phyloP scores from a whole-genome alignment of 768 basidiomycete species.

The Tulasnella calospora region DNA sequence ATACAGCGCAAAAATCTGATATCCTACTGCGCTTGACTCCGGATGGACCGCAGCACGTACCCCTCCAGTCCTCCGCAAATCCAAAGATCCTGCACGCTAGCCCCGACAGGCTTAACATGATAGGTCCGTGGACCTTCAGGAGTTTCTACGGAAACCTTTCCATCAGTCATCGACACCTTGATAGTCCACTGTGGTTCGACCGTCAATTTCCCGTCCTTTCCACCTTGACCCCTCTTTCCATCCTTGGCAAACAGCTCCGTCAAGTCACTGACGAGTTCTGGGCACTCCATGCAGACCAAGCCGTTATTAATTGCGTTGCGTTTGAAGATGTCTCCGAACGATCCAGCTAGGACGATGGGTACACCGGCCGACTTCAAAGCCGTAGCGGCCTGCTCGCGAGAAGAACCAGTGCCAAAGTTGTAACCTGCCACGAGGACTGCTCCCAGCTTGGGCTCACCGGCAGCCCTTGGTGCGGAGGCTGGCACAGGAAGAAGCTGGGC shows the following conservation, averaged over 20 bases:
- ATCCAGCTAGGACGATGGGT: slow-evolving; percentile 91
- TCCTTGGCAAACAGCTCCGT: slow-evolving; percentile 69
- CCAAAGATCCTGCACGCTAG: slow-evolving; percentile 97
- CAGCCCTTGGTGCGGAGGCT: slow-evolving; percentile 27
- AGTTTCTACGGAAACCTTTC: slow-evolving; percentile 55
- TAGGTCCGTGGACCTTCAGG: slow-evolving; percentile 51
- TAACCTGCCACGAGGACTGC: slow-evolving; percentile 86
- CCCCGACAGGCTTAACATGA: slow-evolving; percentile 69
- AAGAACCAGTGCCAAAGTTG: slow-evolving; percentile 98
- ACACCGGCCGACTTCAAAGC: slow-evolving; percentile 92
- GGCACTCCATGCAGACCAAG: slow-evolving; percentile 88
- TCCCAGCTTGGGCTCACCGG: slow-evolving; percentile 47
- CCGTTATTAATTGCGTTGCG: slow-evolving; percentile 99
- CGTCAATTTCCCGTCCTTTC: slow-evolving; percentile 71
- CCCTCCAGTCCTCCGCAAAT: slow-evolving; percentile 91
- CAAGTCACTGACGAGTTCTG: slow-evolving; percentile 80
- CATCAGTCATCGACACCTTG: slow-evolving; percentile 63
- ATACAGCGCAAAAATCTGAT: not conserved
- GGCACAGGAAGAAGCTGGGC: slow-evolving; percentile 42
- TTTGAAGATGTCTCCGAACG: slow-evolving; percentile 99
- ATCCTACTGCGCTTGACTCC: slow-evolving; percentile 12
- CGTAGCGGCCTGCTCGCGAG: slow-evolving; percentile 96
- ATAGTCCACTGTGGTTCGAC: slow-evolving; percentile 66
- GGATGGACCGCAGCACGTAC: slow-evolving; percentile 62
- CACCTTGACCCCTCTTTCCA: slow-evolving; percentile 72